Conservation (phyloP, 1,284 basidiomycete species). For the Fomitopsis pinicola region DNA sequence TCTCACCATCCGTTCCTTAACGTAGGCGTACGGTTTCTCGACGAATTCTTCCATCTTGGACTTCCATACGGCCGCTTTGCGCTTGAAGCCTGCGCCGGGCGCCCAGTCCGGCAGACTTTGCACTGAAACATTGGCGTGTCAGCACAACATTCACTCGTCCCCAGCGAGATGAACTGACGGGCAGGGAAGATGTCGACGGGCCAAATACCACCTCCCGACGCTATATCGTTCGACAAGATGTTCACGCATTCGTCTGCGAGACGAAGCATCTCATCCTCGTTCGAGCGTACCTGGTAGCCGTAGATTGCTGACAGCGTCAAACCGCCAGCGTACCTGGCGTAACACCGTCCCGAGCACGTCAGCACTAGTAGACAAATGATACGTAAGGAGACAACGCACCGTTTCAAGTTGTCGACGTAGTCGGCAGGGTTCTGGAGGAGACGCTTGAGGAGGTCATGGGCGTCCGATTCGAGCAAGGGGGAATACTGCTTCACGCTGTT, state of each 20-base stretch:
- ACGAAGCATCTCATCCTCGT: conserved; percentile 50
- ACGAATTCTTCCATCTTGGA: conserved; percentile 63
- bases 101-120: conserved; percentile 30
- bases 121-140: conserved; percentile 12
- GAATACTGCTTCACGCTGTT: conserved; percentile 51
- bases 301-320: conserved; percentile 61
- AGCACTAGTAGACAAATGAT: not conserved
- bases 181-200: conserved; percentile 59
- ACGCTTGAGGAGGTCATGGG: conserved; percentile 27
- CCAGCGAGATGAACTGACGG: conserved; percentile 9
- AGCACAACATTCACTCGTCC: not conserved
- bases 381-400: conserved; percentile 10
- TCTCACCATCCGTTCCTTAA: conserved; percentile 47
- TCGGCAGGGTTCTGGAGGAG: conserved; percentile 28
- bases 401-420: conserved; percentile 26
- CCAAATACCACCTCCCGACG: conserved; percentile 64
- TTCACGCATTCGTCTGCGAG: conserved; percentile 61
- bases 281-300: conserved; percentile 50
- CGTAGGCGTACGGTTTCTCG: conserved; percentile 56
- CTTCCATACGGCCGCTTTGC: conserved; percentile 59
- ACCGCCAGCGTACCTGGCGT: conserved; percentile 49
- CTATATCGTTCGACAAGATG: conserved; percentile 56
- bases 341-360: not conserved
- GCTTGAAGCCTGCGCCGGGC: conserved; percentile 32
- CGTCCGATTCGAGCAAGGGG: conserved; percentile 53